These are phyloP conservation scores for Waitea zeae DNA, from an alignment of 1,284 basidiomycete species.

Conservation along the genomic window DNA sequence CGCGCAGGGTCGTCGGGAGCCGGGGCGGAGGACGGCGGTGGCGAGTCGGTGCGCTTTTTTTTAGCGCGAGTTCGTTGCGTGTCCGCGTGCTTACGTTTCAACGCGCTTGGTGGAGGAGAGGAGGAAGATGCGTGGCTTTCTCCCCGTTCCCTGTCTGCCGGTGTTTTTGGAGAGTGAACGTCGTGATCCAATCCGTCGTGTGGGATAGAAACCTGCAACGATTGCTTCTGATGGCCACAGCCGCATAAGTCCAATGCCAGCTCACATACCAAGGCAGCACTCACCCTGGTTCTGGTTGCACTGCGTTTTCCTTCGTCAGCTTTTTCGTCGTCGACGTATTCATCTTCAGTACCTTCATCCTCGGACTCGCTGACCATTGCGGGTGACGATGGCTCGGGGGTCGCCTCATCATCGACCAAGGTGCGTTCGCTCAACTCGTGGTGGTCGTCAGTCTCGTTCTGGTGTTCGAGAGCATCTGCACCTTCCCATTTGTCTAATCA, in stretches of 20 bases:
- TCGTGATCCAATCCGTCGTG: too few relatives aligned
- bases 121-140: constrained; percentile 6
- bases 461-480: constrained; percentile 26
- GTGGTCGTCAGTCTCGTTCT: background rate
- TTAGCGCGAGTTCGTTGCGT: constrained; percentile 7
- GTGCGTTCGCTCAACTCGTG: background rate
- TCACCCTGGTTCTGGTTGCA: too few relatives aligned
- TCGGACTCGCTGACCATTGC: constrained; percentile 22
- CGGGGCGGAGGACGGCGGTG: constrained; percentile 16
- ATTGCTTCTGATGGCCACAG: too few relatives aligned
- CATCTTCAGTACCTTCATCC: constrained; percentile 45
- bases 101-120: constrained; percentile 9
- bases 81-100: constrained; percentile 25
- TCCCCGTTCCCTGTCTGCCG: too few relatives aligned
- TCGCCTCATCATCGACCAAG: constrained; percentile 3
- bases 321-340: constrained; percentile 32
- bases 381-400: constrained; percentile 1
- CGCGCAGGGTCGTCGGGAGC: constrained; percentile 49
- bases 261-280: too few relatives aligned
- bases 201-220: too few relatives aligned
- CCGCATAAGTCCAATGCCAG: too few relatives aligned
- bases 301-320: too few relatives aligned
- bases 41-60: constrained; percentile 16
- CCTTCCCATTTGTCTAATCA: constrained; percentile 48
- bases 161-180: constrained; percentile 5